Base-by-base conservation (phyloP, 441 rosid genomes). In the Pelargonium citronellum region DNA sequence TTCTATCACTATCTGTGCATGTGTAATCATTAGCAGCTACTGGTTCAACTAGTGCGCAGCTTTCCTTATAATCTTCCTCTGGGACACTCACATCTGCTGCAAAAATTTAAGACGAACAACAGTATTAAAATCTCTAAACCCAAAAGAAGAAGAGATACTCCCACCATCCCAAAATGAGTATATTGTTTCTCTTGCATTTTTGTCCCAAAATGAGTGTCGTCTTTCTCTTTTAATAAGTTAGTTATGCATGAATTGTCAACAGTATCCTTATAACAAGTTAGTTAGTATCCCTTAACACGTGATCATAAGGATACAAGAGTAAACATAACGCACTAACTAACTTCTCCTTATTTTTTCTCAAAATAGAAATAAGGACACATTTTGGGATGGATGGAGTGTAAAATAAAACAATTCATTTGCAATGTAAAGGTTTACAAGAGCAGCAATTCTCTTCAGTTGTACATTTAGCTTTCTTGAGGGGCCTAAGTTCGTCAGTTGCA, bases 391-490 rank as follows among this genome's bases (percentile, higher is more conserved):
- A 37, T 0, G 17, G 22, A 67, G 15, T 51, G 53, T 51, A 65
- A 64, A 72, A 2, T 22, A 68, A 69, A 22, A 83, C 71, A 66
- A 82, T 85, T 51, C 58, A 13, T 13, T 15, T 51, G 58, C 17
- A 4, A n/a, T 51, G 17, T 51, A n/a, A 46, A 15, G 16, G 58
- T 51, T 51, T 79, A 74, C 64, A 75, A 66, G 69, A 69, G 70
- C 81, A 79, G 66, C 72, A 49, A 13, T 71, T 79, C 66, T 77
- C 86, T 43, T 80, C 84, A 51, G 37, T 71, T 60, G 64, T 78
- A 64, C 84, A 81, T 85, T 89, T 94, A 1, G 85, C 80, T 81
- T 86, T 94, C 84, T 91, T 94, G 66, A 67, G 63, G 10, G 97
- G 96, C 70, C 85, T 86, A 66, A 69, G 75, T 66, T 83, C 87